Evolutionary conservation across 345 rosid species (phyloP), one percentile per base, ranked within the genome.

Genomic region (Camelina neglecta): DNA sequence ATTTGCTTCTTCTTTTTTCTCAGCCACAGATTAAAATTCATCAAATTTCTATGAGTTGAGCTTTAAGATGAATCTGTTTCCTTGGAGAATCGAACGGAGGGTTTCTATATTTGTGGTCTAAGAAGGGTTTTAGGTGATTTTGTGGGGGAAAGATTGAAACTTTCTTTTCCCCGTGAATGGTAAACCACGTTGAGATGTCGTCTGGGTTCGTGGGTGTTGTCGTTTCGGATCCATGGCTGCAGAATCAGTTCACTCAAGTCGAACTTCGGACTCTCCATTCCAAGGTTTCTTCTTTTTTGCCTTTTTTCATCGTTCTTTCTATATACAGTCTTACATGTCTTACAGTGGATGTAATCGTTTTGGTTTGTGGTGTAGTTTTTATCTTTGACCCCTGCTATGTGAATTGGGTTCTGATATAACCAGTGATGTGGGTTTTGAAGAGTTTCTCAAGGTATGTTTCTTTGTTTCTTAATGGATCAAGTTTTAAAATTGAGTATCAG

Each of bases 221-320:
- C n/a, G 85, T 90, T 56, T 87, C 97, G 2, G 98, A 93, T 83
- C 91, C 86, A 73, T 84, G 81, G 96, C 86, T 91, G 42, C 94
- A 91, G 81, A 86, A 92, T 75, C 96, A 91, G 77, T 91, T 91
- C 79, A 89, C 92, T 1, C 97, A 94, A 83, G 90, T 89, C 23
- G 97, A 92, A 78, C 96, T 94, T 79, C 96, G 91, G 15, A 82
- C 90, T 83, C 96, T 94, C 65, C 81, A 83, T 59, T 75, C 97
- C 16, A 91, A 89, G 83, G 98, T 91, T 73, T 48, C 3, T 54
- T 24, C 24, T 61, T 21, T 18, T 39, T 61, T 21, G 18, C 18
- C 18, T 26, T 38, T 91, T 73, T 48, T 3, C 16, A 65, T 13
- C 7, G 50, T 57, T 75, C 20, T 11, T 58, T 45, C 10, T 36